Conservation (phyloP, 768 basidiomycete species). For the Favolaschia claudopus region DNA sequence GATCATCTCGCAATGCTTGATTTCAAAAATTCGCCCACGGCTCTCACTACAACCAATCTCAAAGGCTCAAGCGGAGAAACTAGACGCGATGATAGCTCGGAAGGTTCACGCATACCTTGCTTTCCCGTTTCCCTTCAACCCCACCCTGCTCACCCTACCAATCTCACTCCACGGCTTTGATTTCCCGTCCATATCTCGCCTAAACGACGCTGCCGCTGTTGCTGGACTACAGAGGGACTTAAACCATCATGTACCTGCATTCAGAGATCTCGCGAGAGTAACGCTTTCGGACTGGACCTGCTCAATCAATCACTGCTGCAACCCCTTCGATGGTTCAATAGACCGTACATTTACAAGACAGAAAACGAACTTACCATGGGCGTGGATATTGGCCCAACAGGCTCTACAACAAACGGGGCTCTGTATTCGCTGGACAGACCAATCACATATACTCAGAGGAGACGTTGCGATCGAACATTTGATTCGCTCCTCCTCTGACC, state of each 20-base stretch:
- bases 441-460: no score
- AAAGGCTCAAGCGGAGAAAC: constrained; percentile 1
- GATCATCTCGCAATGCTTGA: constrained; percentile 2
- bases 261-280: constrained; percentile 16
- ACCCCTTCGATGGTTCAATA: constrained; percentile 17
- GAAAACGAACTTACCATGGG: no score
- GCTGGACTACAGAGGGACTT: constrained; percentile 17
- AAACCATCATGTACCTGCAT: constrained; percentile 25
- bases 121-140: constrained; percentile 10
- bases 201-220: constrained; percentile 11
- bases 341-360: no score
- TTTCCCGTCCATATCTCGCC: constrained; percentile 15
- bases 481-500: no score
- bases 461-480: no score
- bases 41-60: constrained; percentile 12
- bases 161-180: constrained; percentile 3
- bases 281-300: constrained; percentile 25
- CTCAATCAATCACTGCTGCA: constrained; percentile 3
- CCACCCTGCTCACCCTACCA: constrained; percentile 5
- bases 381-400: no score
- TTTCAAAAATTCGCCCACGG: constrained; percentile 6
- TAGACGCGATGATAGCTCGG: background rate
- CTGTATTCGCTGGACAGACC: no score
- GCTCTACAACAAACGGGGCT: no score
- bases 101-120: constrained; percentile 2